phyloP scores from a whole-genome alignment of 805 yeast species.

The Sugiyamaella smithiae region DNA sequence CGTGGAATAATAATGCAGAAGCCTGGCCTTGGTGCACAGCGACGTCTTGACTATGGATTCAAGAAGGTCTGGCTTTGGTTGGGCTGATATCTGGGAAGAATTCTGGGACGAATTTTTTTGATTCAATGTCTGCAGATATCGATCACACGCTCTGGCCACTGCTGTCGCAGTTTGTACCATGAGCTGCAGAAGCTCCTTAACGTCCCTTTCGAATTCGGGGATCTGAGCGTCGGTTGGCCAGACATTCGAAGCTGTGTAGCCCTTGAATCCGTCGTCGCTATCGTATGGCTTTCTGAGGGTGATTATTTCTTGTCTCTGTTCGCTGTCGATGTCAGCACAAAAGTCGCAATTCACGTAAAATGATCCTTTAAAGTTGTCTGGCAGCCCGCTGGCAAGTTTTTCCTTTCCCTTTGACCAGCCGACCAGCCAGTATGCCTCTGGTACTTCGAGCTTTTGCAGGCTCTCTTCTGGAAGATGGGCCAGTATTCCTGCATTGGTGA shows the following conservation, averaged over 20 bases:
- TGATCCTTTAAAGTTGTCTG: conserved; percentile 54
- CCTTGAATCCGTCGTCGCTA: conserved; percentile 35
- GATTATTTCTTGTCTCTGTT: background rate
- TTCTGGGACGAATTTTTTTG: conserved; percentile 30
- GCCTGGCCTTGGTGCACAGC: conserved; percentile 55
- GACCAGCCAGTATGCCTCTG: conserved; percentile 50
- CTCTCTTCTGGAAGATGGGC: conserved; percentile 39
- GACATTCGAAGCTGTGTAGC: conserved; percentile 49
- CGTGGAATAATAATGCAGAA: conserved; percentile 52
- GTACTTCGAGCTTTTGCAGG: conserved; percentile 43
- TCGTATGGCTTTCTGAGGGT: background rate
- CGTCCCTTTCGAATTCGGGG: conserved; percentile 26
- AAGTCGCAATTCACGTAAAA: conserved; percentile 59
- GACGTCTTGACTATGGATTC: conserved; percentile 47
- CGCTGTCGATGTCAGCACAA: conserved; percentile 27
- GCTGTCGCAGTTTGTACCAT: conserved; percentile 48
- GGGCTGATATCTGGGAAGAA: background rate
- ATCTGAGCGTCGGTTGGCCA: conserved; percentile 45
- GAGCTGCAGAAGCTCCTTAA: conserved; percentile 38
- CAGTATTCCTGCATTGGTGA: conserved; percentile 42
- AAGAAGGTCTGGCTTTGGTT: conserved; percentile 24
- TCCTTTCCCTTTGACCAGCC: conserved; percentile 66
- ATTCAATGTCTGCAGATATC: conserved; percentile 35
- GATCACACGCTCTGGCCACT: conserved; percentile 57
- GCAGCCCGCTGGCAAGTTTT: conserved; percentile 42